These are phyloP conservation scores for Clonostachys sp. DNA, from an alignment of 2,329 filamentous ascomycete genomes.

Conservation along the genomic window DNA sequence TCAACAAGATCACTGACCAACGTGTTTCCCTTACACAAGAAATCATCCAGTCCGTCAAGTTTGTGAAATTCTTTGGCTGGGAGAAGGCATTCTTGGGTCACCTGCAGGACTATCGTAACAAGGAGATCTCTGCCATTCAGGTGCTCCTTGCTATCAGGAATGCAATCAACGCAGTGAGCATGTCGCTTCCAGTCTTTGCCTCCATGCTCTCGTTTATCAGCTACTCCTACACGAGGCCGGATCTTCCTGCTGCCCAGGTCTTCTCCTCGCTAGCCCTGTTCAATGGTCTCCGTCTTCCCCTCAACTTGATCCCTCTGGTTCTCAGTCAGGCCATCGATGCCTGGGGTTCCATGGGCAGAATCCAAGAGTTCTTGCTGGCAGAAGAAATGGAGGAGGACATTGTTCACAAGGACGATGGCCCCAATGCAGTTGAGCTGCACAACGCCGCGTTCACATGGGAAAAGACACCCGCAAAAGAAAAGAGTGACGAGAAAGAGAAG, in stretches of 20 bases:
- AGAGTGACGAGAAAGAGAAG: constrained; percentile 30
- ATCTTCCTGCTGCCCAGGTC: constrained; percentile 68
- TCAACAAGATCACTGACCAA: constrained; percentile 94
- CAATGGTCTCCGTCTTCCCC: constrained; percentile 83
- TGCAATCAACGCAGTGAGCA: constrained; percentile 75
- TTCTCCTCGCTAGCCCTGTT: constrained; percentile 95
- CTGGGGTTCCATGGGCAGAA: constrained; percentile 76
- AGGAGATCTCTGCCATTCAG: constrained; percentile 82
- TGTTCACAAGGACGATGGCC: constrained; percentile 45
- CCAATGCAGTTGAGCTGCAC: constrained; percentile 68
- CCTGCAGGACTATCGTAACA: constrained; percentile 66
- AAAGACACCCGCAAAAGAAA: constrained; percentile 43
- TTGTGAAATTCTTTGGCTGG: constrained; percentile 97
- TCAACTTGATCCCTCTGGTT: constrained; percentile 84
- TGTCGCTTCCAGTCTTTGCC: constrained; percentile 87
- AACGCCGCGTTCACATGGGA: constrained; percentile 88
- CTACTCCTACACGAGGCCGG: constrained; percentile 61
- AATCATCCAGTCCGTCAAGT: constrained; percentile 83
- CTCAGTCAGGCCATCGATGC: constrained; percentile 89
- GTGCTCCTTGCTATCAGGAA: constrained; percentile 78
- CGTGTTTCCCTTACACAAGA: constrained; percentile 89
- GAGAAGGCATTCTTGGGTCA: constrained; percentile 80
- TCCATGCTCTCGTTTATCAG: constrained; percentile 95
- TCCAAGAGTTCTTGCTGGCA: constrained; percentile 81
- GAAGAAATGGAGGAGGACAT: constrained; percentile 80